Conservation (phyloP, 345 rosid genomes). For the Noccaea caerulescens region DNA sequence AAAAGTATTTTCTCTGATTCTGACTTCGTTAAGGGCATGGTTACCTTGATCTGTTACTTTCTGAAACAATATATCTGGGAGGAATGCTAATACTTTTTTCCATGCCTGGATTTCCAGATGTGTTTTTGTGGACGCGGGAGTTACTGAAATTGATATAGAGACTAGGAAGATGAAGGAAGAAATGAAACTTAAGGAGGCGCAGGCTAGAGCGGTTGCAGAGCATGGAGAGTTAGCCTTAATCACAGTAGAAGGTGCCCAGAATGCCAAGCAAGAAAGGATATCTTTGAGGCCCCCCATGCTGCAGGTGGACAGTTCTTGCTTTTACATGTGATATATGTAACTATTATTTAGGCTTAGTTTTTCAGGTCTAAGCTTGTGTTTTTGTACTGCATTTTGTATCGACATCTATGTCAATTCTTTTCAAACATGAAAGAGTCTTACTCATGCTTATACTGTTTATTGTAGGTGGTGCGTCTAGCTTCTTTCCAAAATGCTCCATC, state of each 20-base stretch:
- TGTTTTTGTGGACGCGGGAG: conserved; percentile 97
- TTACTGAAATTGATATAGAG: conserved; percentile 87
- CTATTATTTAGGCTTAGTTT: conserved; percentile 1
- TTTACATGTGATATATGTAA: conserved; percentile 21
- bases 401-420: conserved; percentile 11
- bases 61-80: conserved; percentile 11
- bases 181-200: conserved; percentile 87
- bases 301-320: conserved; percentile 61
- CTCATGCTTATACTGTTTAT: conserved; percentile 32
- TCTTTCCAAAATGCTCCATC: conserved; percentile 97
- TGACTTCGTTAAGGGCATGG: conserved; percentile 12
- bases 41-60: conserved; percentile 15
- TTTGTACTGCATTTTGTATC: conserved; percentile 14
- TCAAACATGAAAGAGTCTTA: conserved; percentile 19
- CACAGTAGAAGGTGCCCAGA: conserved; percentile 73
- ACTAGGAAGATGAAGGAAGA: conserved; percentile 89
- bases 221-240: conserved; percentile 98
- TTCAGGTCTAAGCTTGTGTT: conserved; percentile 22
- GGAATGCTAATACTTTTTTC: conserved; percentile 30
- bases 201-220: conserved; percentile 82
- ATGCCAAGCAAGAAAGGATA: conserved; percentile 66
- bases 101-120: conserved; percentile 60
- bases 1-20: conserved; percentile 16
- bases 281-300: conserved; percentile 91
- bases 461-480: conserved; percentile 95